These are phyloP conservation scores for Sphagnum tenellum DNA, from an alignment of 225 moss, liverwort and hornwort species.

Conservation along the genomic window DNA sequence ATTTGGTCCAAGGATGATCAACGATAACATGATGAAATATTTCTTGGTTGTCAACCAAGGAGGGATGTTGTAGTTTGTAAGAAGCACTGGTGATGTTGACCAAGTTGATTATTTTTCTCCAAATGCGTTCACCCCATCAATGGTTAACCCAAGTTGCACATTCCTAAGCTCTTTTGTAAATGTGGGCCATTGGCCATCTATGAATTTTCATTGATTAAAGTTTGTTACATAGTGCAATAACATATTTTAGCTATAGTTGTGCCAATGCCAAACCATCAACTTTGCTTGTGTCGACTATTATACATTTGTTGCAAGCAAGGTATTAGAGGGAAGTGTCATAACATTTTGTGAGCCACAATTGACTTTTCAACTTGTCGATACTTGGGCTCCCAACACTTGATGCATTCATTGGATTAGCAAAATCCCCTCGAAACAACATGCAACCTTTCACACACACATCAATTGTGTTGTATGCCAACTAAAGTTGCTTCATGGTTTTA, in stretches of 20 bases:
- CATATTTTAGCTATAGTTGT: slow-evolving; percentile 1
- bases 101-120: neutral
- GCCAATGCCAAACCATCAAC: slow-evolving; percentile 5
- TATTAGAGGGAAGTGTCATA: no score
- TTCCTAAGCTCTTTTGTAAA: slow-evolving; percentile 2
- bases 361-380: no score
- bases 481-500: no score
- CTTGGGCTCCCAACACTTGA: no score
- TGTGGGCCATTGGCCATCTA: neutral
- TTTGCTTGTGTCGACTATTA: neutral
- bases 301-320: no score
- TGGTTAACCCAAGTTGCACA: slow-evolving; percentile 1
- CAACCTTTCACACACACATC: no score
- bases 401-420: no score
- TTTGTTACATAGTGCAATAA: neutral
- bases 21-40: slow-evolving; percentile 6
- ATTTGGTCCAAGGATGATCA: neutral
- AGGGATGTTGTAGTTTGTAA: slow-evolving; percentile 7
- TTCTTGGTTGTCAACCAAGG: slow-evolving; percentile 7
- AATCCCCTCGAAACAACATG: no score
- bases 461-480: no score
- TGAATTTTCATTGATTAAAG: neutral
- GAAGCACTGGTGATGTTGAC: slow-evolving; percentile 5
- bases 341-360: no score
- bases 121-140: slow-evolving; percentile 7